Conservation (phyloP, 371 early-diverging fungal species). For the Actinomortierella ambigua region DNA sequence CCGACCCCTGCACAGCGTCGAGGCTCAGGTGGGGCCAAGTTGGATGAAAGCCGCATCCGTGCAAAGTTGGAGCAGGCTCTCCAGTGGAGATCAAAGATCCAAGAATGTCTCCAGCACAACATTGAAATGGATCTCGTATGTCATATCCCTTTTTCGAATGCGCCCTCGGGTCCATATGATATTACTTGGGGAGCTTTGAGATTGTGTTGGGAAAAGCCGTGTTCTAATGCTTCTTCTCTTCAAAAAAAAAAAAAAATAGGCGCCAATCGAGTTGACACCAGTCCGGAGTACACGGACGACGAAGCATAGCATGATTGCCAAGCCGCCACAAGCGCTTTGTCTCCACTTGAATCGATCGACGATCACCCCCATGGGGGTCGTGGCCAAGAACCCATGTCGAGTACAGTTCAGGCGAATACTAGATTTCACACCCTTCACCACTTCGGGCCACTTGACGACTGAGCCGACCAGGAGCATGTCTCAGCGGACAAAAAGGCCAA, state of each 20-base stretch:
- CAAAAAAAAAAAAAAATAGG: slow-evolving; percentile 5
- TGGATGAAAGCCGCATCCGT: too few relatives aligned
- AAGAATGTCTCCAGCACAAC: slow-evolving; percentile 31
- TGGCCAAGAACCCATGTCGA: slow-evolving; percentile 69
- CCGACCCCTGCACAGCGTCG: too few relatives aligned
- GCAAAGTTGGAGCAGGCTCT: too few relatives aligned
- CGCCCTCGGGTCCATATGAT: slow-evolving; percentile 42
- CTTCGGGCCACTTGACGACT: slow-evolving; percentile 55
- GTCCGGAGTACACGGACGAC: slow-evolving; percentile 51
- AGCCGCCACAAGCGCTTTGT: slow-evolving; percentile 62
- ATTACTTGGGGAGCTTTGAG: too few relatives aligned
- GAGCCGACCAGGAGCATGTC: slow-evolving; percentile 64
- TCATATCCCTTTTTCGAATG: slow-evolving; percentile 20
- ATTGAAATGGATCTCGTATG: slow-evolving; percentile 43
- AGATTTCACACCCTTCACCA: slow-evolving; percentile 66
- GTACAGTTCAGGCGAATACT: slow-evolving; percentile 64
- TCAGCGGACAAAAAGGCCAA: slow-evolving; percentile 17
- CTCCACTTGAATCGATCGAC: slow-evolving; percentile 78
- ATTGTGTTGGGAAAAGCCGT: too few relatives aligned
- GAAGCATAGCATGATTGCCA: slow-evolving; percentile 68
- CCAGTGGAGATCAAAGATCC: slow-evolving; percentile 19
- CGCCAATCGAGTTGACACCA: slow-evolving; percentile 23
- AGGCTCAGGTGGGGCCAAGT: too few relatives aligned
- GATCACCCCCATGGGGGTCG: slow-evolving; percentile 61
- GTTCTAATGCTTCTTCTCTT: too few relatives aligned